These are phyloP conservation scores for Nymphaea colorata DNA, from an alignment of 164 flowering plant species.

Conservation along the genomic window DNA sequence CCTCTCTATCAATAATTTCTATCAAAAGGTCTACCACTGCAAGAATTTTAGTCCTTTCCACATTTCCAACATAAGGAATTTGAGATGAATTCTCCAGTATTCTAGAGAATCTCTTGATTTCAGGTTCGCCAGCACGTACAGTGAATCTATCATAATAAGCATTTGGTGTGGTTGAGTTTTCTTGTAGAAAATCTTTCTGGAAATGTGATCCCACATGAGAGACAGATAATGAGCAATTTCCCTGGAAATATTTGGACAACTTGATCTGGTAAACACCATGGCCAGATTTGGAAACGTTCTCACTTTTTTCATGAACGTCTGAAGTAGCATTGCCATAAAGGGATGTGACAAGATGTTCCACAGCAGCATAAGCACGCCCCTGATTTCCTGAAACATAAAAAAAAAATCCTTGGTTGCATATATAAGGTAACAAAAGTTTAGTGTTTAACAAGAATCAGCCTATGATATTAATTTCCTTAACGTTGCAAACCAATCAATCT, in stretches of 20 bases:
- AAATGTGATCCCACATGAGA: slow-evolving; percentile 8
- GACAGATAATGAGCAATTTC: slow-evolving; percentile 15
- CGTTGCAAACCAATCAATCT: not conserved
- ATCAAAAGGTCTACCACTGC: slow-evolving; percentile 60
- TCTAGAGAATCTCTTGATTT: slow-evolving; percentile 31
- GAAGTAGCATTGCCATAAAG: slow-evolving; percentile 26
- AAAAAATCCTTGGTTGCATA: not conserved
- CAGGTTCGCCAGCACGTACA: slow-evolving; percentile 34
- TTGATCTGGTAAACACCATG: slow-evolving; percentile 34
- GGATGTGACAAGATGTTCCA: slow-evolving; percentile 50
- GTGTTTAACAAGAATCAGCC: not conserved
- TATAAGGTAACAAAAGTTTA: not conserved
- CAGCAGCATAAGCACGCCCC: slow-evolving; percentile 61
- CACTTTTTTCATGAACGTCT: slow-evolving; percentile 10
- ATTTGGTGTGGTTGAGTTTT: slow-evolving; percentile 3
- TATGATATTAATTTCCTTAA: not conserved
- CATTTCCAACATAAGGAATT: slow-evolving; percentile 16
- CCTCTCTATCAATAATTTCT: slow-evolving; percentile 45
- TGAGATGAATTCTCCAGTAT: slow-evolving; percentile 35
- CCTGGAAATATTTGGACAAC: slow-evolving; percentile 57
- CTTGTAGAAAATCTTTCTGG: not conserved
- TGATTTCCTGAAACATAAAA: slow-evolving; percentile 47
- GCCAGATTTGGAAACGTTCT: slow-evolving; percentile 10
- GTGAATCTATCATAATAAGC: slow-evolving; percentile 12
- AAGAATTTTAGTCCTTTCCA: slow-evolving; percentile 47